Conservation (phyloP, 1,139 yeast species). For the Magnusiomyces clavatus region DNA sequence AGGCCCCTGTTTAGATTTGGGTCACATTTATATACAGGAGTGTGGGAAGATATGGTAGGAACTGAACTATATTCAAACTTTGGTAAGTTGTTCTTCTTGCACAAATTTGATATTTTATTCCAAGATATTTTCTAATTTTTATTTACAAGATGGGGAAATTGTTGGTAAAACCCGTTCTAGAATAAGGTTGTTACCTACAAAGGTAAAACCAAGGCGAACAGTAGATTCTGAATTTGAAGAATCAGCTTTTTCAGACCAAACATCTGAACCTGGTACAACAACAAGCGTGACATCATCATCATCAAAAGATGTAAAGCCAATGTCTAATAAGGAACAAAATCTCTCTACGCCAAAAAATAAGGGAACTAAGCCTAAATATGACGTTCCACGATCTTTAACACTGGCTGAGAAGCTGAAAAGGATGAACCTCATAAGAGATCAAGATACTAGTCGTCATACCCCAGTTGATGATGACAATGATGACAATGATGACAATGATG, state of each 20-base stretch:
- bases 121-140: neutral
- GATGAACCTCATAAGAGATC: neutral
- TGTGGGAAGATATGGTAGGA: conserved; percentile 75
- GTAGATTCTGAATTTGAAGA: neutral
- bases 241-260: too few relatives aligned
- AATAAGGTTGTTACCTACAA: conserved; percentile 19
- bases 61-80: conserved; percentile 51
- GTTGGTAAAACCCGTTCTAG: conserved; percentile 24
- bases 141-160: conserved; percentile 21
- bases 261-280: too few relatives aligned
- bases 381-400: too few relatives aligned
- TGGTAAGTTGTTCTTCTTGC: conserved; percentile 10
- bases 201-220: conserved; percentile 15
- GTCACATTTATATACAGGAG: conserved; percentile 56
- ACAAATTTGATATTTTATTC: neutral
- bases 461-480: neutral
- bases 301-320: neutral
- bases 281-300: too few relatives aligned
- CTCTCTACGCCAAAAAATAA: too few relatives aligned
- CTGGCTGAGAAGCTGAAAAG: neutral
- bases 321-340: neutral
- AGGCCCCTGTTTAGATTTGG: conserved; percentile 50
- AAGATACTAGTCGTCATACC: neutral
- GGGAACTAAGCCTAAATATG: too few relatives aligned
- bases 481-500: neutral